phyloP scores from a whole-genome alignment of 352 stramenopile species.

The Pythium dissimile region DNA sequence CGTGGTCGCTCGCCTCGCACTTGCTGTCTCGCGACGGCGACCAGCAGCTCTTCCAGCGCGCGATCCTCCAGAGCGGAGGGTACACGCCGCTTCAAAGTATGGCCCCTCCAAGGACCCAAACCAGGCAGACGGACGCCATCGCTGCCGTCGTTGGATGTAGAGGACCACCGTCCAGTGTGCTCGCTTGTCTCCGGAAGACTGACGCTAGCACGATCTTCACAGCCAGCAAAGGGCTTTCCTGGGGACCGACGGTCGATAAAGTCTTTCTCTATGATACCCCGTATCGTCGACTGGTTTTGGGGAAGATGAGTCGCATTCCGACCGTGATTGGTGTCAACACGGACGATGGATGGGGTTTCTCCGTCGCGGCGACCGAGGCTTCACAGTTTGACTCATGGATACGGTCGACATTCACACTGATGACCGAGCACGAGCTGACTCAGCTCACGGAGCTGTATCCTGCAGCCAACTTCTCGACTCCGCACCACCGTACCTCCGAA shows the following conservation, averaged over 20 bases:
- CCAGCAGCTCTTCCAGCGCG: too few relatives aligned
- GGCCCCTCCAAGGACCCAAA: background rate
- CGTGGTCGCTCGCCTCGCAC: too few relatives aligned
- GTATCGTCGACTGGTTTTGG: background rate
- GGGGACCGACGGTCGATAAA: constrained; percentile 5
- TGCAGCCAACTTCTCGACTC: background rate
- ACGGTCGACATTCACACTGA: background rate
- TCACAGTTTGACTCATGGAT: constrained; percentile 4
- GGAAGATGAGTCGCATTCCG: background rate
- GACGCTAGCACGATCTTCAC: background rate
- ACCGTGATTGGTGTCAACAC: constrained; percentile 13
- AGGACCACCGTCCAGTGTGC: background rate
- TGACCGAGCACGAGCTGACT: constrained; percentile 2
- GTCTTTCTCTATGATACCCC: constrained; percentile 2
- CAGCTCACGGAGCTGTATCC: constrained; percentile 4
- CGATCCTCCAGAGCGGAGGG: background rate
- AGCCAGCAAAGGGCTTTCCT: background rate
- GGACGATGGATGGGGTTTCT: constrained; percentile 16
- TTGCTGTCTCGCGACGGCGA: too few relatives aligned
- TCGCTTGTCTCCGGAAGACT: background rate
- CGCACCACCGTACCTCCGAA: constrained; percentile 4
- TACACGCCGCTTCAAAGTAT: background rate
- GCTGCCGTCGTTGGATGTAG: background rate
- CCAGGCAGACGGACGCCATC: background rate
- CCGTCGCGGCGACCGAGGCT: background rate